phyloP scores from a whole-genome alignment of 2,329 filamentous ascomycete genomes.

The Trichoderma oligosporum region DNA sequence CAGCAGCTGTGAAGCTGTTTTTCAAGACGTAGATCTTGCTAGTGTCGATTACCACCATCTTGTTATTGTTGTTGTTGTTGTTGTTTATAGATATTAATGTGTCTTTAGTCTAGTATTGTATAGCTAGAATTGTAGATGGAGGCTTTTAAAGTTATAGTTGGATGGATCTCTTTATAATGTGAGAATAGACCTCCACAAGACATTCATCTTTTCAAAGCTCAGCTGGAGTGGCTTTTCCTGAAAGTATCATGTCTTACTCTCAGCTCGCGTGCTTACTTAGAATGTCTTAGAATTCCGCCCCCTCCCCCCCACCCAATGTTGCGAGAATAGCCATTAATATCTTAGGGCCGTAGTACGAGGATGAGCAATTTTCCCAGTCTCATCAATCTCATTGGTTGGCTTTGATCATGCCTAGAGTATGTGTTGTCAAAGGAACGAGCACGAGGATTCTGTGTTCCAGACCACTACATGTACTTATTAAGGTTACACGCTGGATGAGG shows the following conservation, averaged over 20 bases:
- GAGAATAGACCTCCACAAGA: not conserved
- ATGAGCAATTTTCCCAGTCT: not conserved
- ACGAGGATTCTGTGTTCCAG: no score
- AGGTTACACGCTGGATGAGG: no score
- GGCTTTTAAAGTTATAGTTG: not conserved
- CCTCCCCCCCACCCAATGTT: not conserved
- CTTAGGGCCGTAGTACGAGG: not conserved
- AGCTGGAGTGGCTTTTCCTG: not conserved
- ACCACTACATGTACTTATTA: no score
- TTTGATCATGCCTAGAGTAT: no score
- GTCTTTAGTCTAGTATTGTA: not conserved
- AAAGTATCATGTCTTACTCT: not conserved
- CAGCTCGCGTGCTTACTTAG: no score
- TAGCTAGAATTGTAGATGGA: not conserved
- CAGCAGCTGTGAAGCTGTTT: conserved; percentile 5
- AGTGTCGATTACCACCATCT: not conserved
- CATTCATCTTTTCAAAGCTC: not conserved
- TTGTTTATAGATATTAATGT: not conserved
- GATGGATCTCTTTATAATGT: conserved; percentile 6
- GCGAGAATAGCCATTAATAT: no score
- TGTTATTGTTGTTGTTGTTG: conserved; percentile 15
- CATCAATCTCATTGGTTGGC: no score
- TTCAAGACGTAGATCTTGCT: not conserved
- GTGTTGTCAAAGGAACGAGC: no score
- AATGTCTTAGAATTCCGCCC: not conserved